These are phyloP conservation scores for Dittrichia graveolens DNA, from an alignment of 129 eudicot species.

Conservation along the genomic window DNA sequence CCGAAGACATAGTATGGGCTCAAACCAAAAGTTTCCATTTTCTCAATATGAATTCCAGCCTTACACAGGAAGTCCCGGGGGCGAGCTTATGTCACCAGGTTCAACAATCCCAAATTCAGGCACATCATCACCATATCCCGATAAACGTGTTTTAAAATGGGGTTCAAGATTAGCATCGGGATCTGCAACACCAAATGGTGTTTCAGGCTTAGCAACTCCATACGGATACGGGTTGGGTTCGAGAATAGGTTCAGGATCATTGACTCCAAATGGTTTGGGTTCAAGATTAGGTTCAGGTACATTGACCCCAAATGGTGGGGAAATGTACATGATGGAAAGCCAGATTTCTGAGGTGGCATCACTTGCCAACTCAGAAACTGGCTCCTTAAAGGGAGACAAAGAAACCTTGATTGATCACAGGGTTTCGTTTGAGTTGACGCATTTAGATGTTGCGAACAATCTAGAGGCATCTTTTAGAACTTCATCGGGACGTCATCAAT, in stretches of 20 bases:
- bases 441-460: constrained; percentile 52
- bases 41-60: constrained; percentile 75
- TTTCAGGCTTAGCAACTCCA: constrained; percentile 76
- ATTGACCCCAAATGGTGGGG: constrained; percentile 71
- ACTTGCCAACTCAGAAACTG: constrained; percentile 66
- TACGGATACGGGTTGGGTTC: constrained; percentile 57
- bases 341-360: constrained; percentile 77
- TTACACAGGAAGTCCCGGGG: constrained; percentile 68
- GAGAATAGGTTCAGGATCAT: constrained; percentile 69
- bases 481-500: constrained; percentile 23
- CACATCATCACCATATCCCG: constrained; percentile 86
- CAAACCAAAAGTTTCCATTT: constrained; percentile 48
- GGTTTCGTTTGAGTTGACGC: constrained; percentile 77
- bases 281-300: constrained; percentile 74
- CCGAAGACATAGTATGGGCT: constrained; percentile 56
- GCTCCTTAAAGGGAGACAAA: constrained; percentile 35
- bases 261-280: constrained; percentile 74
- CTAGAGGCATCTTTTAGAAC: constrained; percentile 36
- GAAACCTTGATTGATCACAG: constrained; percentile 61
- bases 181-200: constrained; percentile 67
- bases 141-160: constrained; percentile 61
- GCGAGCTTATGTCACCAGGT: constrained; percentile 61
- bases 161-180: constrained; percentile 85
- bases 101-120: constrained; percentile 85
- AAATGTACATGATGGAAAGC: constrained; percentile 44